phyloP scores from a whole-genome alignment of 805 yeast species.

The Tetrapisispora iriomotensis region DNA sequence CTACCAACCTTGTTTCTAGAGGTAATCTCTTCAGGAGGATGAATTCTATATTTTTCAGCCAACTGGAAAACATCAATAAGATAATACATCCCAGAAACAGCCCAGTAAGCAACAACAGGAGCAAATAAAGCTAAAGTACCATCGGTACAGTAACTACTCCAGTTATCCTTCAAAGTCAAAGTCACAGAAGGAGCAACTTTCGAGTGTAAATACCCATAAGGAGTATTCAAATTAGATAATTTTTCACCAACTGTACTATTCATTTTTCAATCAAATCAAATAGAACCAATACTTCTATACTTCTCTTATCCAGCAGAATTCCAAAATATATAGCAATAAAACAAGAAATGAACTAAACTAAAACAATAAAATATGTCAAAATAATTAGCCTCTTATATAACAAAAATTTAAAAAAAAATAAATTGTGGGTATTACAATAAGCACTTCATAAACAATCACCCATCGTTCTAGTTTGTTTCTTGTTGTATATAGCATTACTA shows the following conservation, averaged over 20 bases:
- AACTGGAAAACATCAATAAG: slow-evolving; percentile 62
- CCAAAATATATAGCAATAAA: no score
- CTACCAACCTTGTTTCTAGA: slow-evolving; percentile 66
- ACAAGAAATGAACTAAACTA: no score
- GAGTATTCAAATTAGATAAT: neutral
- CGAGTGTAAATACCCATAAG: neutral
- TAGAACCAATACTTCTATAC: no score
- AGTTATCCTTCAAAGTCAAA: slow-evolving; percentile 6
- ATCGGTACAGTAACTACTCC: slow-evolving; percentile 59
- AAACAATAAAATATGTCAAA: no score
- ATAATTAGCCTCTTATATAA: no score
- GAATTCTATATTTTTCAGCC: slow-evolving; percentile 80
- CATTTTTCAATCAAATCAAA: no score
- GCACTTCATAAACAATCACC: no score
- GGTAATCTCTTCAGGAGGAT: slow-evolving; percentile 78
- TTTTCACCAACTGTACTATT: neutral
- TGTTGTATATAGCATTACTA: no score
- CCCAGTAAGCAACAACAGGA: slow-evolving; percentile 84
- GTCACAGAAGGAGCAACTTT: neutral
- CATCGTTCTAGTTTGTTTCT: no score
- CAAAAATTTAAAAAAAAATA: no score
- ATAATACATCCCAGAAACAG: slow-evolving; percentile 62
- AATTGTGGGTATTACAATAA: no score
- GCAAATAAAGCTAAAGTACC: slow-evolving; percentile 57
- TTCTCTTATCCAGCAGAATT: no score